A percentile compares a stretch with the other conserved stretches of the same genome.
Evolutionary conservation across 1,284 basidiomycete genomes (phyloP).

Genomic region (Ustilago crameri): DNA sequence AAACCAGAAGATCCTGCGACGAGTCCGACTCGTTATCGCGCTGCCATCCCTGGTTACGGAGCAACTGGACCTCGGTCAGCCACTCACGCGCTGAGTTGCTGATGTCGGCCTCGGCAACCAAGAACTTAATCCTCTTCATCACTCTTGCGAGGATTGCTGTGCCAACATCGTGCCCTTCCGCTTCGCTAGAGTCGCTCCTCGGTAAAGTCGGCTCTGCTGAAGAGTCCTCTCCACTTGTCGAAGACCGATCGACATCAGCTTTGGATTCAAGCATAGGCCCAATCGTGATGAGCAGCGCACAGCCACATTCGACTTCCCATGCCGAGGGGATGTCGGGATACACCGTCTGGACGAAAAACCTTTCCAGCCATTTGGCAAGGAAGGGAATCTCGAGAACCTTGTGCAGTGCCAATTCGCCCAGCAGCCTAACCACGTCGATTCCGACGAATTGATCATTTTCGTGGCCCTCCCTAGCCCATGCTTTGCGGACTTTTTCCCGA

Average conservation of each 20-base stretch:
- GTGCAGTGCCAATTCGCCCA: conserved; percentile 43
- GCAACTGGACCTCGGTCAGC: conserved; percentile 26
- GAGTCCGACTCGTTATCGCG: conserved; percentile 4
- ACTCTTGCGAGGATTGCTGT: conserved; percentile 3
- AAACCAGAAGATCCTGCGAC: too few species aligned
- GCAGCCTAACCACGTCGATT: conserved; percentile 25
- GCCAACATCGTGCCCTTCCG: neutral
- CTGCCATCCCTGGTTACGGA: conserved; percentile 30
- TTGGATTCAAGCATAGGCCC: conserved; percentile 41
- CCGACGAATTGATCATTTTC: conserved; percentile 17
- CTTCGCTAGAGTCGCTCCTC: neutral
- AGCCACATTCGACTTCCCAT: conserved; percentile 59
- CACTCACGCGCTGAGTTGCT: conserved; percentile 23
- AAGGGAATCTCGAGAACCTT: conserved; percentile 9
- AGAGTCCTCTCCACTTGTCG: neutral
- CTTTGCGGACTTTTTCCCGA: conserved; percentile 6
- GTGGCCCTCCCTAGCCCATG: conserved; percentile 22
- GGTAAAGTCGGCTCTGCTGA: neutral
- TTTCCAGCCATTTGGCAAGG: conserved; percentile 47
- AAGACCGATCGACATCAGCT: neutral
- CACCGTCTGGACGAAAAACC: conserved; percentile 53
- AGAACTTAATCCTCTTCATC: conserved; percentile 24
- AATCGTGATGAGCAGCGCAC: conserved; percentile 52
- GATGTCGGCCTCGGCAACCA: conserved; percentile 18
- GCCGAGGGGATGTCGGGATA: conserved; percentile 51